Percentiles rank a stretch among this genome's conserved stretches.
Evolutionary conservation across 805 yeast genomes (phyloP).

Genomic region (Suhomyces kilbournensis): DNA sequence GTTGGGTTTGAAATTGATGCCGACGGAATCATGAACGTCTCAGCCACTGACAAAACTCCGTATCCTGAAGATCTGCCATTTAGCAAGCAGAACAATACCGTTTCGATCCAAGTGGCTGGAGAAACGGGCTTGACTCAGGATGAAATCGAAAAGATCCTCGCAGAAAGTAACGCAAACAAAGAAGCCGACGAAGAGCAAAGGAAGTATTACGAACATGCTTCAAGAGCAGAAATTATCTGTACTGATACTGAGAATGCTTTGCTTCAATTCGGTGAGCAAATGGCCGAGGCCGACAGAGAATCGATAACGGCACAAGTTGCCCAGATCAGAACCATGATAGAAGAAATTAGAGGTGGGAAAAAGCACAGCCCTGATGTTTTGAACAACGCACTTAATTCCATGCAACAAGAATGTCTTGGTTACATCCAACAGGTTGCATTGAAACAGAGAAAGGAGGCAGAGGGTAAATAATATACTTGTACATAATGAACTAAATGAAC

Average conservation of each 20-base stretch:
- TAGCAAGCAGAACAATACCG: conserved; percentile 48
- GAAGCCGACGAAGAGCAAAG: conserved; percentile 57
- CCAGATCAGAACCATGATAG: conserved; percentile 26
- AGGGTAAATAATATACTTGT: not conserved
- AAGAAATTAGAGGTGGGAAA: conserved; percentile 31
- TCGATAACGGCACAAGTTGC: conserved; percentile 17
- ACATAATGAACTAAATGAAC: not conserved
- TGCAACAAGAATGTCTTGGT: conserved; percentile 36
- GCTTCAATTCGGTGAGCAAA: conserved; percentile 56
- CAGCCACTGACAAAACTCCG: conserved; percentile 53
- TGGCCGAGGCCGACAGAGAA: conserved; percentile 49
- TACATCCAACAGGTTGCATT: conserved; percentile 40
- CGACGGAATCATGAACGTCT: conserved; percentile 64
- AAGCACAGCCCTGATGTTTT: conserved; percentile 30
- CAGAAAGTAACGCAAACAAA: conserved; percentile 63
- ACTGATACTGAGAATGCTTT: conserved; percentile 88
- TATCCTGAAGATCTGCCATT: conserved; percentile 35
- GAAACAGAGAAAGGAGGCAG: conserved; percentile 24
- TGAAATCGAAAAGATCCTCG: conserved; percentile 60
- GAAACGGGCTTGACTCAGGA: conserved; percentile 57
- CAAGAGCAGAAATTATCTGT: conserved; percentile 72
- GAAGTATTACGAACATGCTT: conserved; percentile 67
- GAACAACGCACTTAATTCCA: conserved; percentile 34
- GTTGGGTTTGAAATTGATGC: conserved; percentile 80
- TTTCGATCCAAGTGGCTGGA: conserved; percentile 48